Evolutionary conservation across 2,329 filamentous ascomycete genomes (phyloP), one percentile per base, ranked within the genome.

Genomic region (Fusarium abutilonis): DNA sequence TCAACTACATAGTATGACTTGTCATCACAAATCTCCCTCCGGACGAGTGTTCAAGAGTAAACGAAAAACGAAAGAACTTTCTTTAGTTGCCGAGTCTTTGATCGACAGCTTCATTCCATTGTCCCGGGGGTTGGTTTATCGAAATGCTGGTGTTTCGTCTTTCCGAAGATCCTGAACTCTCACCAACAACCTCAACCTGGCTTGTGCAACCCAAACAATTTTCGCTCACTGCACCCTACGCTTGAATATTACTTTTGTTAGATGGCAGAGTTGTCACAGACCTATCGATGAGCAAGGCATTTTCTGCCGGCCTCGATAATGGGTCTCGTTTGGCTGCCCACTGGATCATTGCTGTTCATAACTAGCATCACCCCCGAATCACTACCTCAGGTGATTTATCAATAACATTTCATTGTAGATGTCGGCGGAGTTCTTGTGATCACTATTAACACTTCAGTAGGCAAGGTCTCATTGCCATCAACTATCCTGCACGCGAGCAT

Each of bases 391-490:
- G 19, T 26, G 26, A 39, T 34, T 26, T 13, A 6, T 29, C 46
- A 10, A 17, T 39, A 15, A 13, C 14, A 26, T 40, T 34, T 11
- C 6, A 31, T 14, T 9, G 26, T 28, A 6, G 9, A 9, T 5
- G 36, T 28, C 19, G 14, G 19, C 15, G n/a, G 43, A 9, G 35
- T 14, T 38, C 19, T 21, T 7, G 43, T 9, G 13, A 31, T 38
- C 39, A 38, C 19, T 23, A 39, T 60, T 73, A 46, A 71, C 64
- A 50, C 14, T 21, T 19, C 19, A 40, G 9, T 67, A 88, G 90
- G 90, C 91, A 96, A 76, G 92, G 91, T 9, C 82, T 99, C 21
- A 99, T 99, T 73, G 95, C 95, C 4, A 88, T 99, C 76, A 99
- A 99, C 78, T 99, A 99, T 72, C 88, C 95, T 3, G 93, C 94